Percentiles rank a stretch among this genome's conserved stretches.
Evolutionary conservation across 352 stramenopile genomes (phyloP).

Genomic region (Peronospora farinosa): DNA sequence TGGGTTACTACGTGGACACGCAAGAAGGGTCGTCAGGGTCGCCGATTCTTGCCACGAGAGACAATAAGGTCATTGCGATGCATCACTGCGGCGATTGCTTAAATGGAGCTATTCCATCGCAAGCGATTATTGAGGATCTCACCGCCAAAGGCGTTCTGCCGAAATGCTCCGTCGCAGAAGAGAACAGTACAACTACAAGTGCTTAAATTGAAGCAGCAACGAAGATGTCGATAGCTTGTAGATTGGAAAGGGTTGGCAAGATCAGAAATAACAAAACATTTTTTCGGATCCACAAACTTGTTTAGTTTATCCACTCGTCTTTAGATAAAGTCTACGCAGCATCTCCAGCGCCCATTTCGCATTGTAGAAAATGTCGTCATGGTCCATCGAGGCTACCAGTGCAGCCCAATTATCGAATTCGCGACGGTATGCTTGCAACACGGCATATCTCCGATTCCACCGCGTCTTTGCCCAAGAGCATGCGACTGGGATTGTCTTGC

Average conservation of each 20-base stretch:
- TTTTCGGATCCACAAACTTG: constrained; percentile 1
- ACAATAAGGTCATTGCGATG: constrained; percentile 66
- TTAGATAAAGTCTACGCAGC: neutral
- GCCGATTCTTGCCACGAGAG: constrained; percentile 42
- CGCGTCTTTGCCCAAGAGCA: constrained; percentile 34
- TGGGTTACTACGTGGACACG: constrained; percentile 74
- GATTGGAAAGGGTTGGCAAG: neutral
- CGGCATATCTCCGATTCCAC: constrained; percentile 19
- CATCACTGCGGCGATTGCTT: constrained; percentile 72
- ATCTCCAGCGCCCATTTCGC: neutral
- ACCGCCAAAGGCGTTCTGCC: constrained; percentile 33
- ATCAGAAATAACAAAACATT: neutral
- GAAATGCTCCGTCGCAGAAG: constrained; percentile 27
- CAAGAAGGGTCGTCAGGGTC: constrained; percentile 65
- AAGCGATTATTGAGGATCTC: constrained; percentile 43
- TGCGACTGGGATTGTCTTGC: constrained; percentile 26
- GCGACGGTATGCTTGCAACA: constrained; percentile 11
- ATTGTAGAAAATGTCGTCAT: neutral
- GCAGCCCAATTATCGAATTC: constrained; percentile 29
- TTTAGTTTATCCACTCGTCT: constrained; percentile 17
- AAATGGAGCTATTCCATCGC: constrained; percentile 55
- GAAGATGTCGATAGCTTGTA: constrained; percentile 1
- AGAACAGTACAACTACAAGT: constrained; percentile 4
- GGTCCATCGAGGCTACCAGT: constrained; percentile 8
- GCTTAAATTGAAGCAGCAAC: constrained; percentile 6